These are phyloP conservation scores for Alternaria dauci DNA, from an alignment of 2,329 filamentous ascomycete genomes.

Conservation along the genomic window DNA sequence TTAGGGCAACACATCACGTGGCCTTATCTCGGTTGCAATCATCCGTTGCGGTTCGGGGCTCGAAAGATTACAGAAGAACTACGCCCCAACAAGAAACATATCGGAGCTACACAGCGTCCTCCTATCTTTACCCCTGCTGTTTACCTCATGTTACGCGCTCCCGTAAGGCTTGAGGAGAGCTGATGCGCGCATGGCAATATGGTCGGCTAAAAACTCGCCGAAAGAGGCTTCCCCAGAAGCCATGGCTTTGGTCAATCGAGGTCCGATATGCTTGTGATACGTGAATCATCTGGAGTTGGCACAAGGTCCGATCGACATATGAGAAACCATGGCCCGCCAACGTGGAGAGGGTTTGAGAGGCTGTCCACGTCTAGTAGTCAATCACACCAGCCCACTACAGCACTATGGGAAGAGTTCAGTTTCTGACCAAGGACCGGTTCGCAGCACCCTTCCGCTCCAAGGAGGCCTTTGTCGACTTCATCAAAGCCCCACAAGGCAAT, in stretches of 20 bases:
- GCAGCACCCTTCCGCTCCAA: constrained; percentile 28
- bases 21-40: constrained; percentile 12
- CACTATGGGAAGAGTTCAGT: constrained; percentile 15
- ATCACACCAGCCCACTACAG: neutral
- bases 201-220: constrained; percentile 20
- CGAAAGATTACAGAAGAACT: constrained; percentile 1
- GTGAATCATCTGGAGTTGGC: constrained; percentile 10
- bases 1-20: constrained; percentile 7
- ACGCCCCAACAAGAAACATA: constrained; percentile 4
- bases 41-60: neutral
- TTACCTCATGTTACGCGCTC: neutral
- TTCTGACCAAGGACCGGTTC: constrained; percentile 11
- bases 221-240: neutral
- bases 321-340: constrained; percentile 9
- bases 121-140: constrained; percentile 15
- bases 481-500: constrained; percentile 15
- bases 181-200: constrained; percentile 7
- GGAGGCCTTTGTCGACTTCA: constrained; percentile 24
- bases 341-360: neutral
- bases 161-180: neutral
- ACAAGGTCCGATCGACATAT: constrained; percentile 12
- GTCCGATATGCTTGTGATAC: constrained; percentile 12
- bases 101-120: neutral
- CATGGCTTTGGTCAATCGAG: constrained; percentile 1
- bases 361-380: neutral